Evolutionary conservation across 1,284 basidiomycete species (phyloP).

Genomic region (Sporisorium exsertum): DNA sequence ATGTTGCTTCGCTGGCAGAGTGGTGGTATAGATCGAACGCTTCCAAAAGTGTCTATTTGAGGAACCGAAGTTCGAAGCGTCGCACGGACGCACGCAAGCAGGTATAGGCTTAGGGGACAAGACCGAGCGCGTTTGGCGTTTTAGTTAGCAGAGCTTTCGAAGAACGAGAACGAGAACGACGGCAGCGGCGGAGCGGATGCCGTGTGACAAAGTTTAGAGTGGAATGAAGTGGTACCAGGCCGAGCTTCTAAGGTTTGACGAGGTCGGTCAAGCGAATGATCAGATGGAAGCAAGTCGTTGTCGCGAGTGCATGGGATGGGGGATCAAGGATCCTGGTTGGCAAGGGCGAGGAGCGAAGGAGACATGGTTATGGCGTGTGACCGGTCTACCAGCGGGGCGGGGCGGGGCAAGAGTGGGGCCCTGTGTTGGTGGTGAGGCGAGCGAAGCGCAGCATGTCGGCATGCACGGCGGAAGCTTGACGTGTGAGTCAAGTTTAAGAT

Average conservation of each 20-base stretch:
- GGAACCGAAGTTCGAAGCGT: constrained; percentile 1
- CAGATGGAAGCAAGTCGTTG: constrained; percentile 2
- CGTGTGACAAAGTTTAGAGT: not conserved
- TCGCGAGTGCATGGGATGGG: not conserved
- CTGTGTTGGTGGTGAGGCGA: not conserved
- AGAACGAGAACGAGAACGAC: not conserved
- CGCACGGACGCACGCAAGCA: not conserved
- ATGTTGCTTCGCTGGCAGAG: not conserved
- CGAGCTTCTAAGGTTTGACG: not conserved
- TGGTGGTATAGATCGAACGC: not conserved
- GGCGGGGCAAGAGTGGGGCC: not conserved
- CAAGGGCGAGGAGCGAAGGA: not conserved
- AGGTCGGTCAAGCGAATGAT: constrained; percentile 2
- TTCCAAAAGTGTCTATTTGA: not conserved
- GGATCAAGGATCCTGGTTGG: not conserved
- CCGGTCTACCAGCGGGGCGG: not conserved
- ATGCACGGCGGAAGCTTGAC: not conserved
- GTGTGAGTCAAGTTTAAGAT: not conserved
- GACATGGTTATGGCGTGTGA: not conserved
- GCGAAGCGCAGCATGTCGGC: not conserved
- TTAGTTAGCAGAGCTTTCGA: constrained; percentile 2
- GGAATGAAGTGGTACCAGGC: not conserved
- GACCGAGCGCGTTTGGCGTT: not conserved
- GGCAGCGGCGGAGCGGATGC: not conserved
- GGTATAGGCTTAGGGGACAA: not conserved